These are phyloP conservation scores for Candida tropicalis DNA, from an alignment of 1,139 yeast genomes.

Conservation along the genomic window DNA sequence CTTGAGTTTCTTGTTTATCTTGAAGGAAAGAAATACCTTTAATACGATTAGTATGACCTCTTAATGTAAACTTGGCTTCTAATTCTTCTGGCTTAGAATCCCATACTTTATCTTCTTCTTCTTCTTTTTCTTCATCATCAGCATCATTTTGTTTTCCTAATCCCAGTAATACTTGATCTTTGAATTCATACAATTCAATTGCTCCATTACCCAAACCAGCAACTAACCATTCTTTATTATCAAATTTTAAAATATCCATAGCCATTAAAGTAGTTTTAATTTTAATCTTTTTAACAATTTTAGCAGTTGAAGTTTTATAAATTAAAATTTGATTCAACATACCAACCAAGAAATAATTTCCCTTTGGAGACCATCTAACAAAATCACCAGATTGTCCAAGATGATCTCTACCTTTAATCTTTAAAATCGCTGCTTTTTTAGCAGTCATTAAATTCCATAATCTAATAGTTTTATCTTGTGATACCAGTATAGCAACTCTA, in stretches of 20 bases:
- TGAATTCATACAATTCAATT: constrained; percentile 52
- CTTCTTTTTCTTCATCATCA: constrained; percentile 10
- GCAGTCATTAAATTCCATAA: constrained; percentile 98
- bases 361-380: constrained; percentile 63
- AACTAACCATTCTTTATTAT: constrained; percentile 57
- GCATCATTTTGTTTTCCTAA: too few relatives aligned
- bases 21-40: constrained; percentile 68
- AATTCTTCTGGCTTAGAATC: constrained; percentile 34
- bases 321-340: constrained; percentile 64
- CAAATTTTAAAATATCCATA: constrained; percentile 52
- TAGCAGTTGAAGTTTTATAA: constrained; percentile 67
- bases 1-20: constrained; percentile 37
- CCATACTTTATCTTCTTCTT: constrained; percentile 30
- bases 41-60: constrained; percentile 84
- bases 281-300: constrained; percentile 50
- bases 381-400: constrained; percentile 67
- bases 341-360: constrained; percentile 76
- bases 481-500: constrained; percentile 85
- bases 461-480: constrained; percentile 79
- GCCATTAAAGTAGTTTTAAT: constrained; percentile 69
- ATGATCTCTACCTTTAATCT: constrained; percentile 66
- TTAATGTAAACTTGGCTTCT: constrained; percentile 56
- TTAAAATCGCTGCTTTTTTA: constrained; percentile 87
- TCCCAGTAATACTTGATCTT: constrained; percentile 11
- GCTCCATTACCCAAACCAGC: constrained; percentile 75